Base-by-base conservation (phyloP, 139 green algal genomes). In the Yamagishiella unicocca region DNA sequence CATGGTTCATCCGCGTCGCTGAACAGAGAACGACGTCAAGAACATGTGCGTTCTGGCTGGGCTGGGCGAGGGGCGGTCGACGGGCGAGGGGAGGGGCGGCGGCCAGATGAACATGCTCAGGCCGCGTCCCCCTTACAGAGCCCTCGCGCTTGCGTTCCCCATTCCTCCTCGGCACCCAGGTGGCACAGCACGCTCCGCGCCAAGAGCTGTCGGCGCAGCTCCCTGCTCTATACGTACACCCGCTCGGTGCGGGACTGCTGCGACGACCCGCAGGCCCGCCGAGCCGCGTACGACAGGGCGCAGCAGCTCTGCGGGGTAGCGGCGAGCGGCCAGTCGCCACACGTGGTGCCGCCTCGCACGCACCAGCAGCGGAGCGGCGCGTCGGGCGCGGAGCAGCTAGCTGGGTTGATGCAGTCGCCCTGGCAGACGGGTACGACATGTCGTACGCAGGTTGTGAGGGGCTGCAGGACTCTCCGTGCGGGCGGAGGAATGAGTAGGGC, bases 131-230 rank as follows among this genome's bases (percentile, higher is more conserved):
- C n/a, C n/a, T n/a, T n/a, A n/a, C n/a, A n/a, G n/a, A n/a, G n/a
- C n/a, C n/a, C n/a, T n/a, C n/a, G n/a, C n/a, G n/a, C n/a, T n/a
- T 38, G 21, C 31, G 14, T 12, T 68, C 37, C 50, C 46, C 7
- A 10, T 37, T 9, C 27, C 31, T 64, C 19, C 3, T 38, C 31
- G 40, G 21, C n/a, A 54, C 76, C 27, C 76, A 83, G 76, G 53
- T 84, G 77, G 77, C 77, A 84, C 77, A 84, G 77, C 77, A 84
- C 77, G 22, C 35, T 53, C 6, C 77, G 77, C 25, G 58, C 55
- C 38, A 84, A 84, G 77, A 84, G 35, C 54, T 73, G 38, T 14
- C 77, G 77, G 25, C 38, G 77, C 12, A 43, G 55, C 25, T 61
- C 58, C 4, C 43, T 84, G 35, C 54, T 84, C 27, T 84, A 74